phyloP scores from a whole-genome alignment of 1,284 basidiomycete species.

The Phylloporus gajari region DNA sequence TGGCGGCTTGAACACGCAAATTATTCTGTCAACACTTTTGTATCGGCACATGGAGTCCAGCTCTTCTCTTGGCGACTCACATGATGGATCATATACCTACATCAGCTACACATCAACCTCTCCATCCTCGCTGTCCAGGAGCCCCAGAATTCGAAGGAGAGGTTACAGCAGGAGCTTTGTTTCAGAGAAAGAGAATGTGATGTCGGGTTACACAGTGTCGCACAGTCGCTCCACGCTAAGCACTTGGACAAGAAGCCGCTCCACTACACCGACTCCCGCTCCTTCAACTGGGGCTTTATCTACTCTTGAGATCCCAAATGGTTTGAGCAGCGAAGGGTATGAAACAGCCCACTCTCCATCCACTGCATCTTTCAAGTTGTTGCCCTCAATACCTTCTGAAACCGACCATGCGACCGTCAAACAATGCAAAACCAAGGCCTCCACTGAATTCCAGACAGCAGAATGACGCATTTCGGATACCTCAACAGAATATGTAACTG shows the following conservation, averaged over 20 bases:
- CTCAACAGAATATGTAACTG: slow-evolving; percentile 58
- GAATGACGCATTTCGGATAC: slow-evolving; percentile 46
- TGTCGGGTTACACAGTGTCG: slow-evolving; percentile 40
- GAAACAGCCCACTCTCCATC: slow-evolving; percentile 51
- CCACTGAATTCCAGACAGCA: slow-evolving; percentile 63
- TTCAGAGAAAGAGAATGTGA: slow-evolving; percentile 68
- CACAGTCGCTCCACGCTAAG: slow-evolving; percentile 48
- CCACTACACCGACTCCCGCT: slow-evolving; percentile 41
- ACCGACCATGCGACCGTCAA: slow-evolving; percentile 64
- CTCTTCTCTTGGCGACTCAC: slow-evolving; percentile 68
- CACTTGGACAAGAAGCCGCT: slow-evolving; percentile 48
- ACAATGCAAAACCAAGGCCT: slow-evolving; percentile 52
- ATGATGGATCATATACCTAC: slow-evolving; percentile 51
- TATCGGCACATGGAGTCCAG: slow-evolving; percentile 64
- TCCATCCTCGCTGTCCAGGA: slow-evolving; percentile 60
- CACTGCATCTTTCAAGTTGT: slow-evolving; percentile 54
- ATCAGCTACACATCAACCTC: slow-evolving; percentile 45
- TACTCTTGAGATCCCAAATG: slow-evolving; percentile 42
- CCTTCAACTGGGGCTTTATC: slow-evolving; percentile 41
- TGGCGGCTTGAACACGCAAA: slow-evolving; percentile 54
- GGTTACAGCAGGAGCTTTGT: slow-evolving; percentile 50
- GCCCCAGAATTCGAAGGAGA: slow-evolving; percentile 66
- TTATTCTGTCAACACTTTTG: slow-evolving; percentile 64
- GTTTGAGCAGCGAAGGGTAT: slow-evolving; percentile 47
- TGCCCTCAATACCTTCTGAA: slow-evolving; percentile 64